Evolutionary conservation across 2,329 filamentous ascomycete species (phyloP).

Genomic region (Fusarium multiceps): DNA sequence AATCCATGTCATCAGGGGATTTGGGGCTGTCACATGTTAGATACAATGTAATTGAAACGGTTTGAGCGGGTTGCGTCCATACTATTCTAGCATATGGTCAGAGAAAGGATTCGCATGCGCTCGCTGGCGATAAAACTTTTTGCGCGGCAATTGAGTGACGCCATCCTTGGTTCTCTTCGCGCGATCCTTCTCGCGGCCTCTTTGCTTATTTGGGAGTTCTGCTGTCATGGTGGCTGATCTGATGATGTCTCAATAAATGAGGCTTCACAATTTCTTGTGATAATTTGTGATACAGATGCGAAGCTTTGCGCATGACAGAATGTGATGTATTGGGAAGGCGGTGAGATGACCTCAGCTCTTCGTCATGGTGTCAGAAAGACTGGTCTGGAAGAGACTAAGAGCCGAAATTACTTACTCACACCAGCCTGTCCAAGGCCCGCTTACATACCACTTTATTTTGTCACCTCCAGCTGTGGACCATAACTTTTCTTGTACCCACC

Average conservation of each 20-base stretch:
- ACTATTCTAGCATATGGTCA: slow-evolving; percentile 92
- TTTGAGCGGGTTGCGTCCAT: slow-evolving; percentile 41
- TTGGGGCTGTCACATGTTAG: slow-evolving; percentile 69
- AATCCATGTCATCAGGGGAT: slow-evolving; percentile 88
- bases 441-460: neutral
- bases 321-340: slow-evolving; percentile 43
- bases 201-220: slow-evolving; percentile 63
- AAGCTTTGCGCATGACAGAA: slow-evolving; percentile 32
- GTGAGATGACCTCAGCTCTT: slow-evolving; percentile 30
- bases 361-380: neutral
- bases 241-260: slow-evolving; percentile 1
- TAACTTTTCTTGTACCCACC: neutral
- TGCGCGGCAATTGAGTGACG: slow-evolving; percentile 78
- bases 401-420: neutral
- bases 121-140: slow-evolving; percentile 95
- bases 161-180: slow-evolving; percentile 63
- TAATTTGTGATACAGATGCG: slow-evolving; percentile 29
- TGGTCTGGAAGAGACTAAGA: neutral
- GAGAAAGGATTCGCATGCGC: slow-evolving; percentile 99
- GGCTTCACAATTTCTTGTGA: slow-evolving; percentile 5
- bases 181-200: slow-evolving; percentile 75
- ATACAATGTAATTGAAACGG: neutral
- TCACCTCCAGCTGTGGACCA: neutral
- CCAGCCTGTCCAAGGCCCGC: rapidly evolving
- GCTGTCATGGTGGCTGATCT: slow-evolving; percentile 42